Evolutionary conservation across 805 yeast species (phyloP).

Genomic region (Hanseniaspora guilliermondii): DNA sequence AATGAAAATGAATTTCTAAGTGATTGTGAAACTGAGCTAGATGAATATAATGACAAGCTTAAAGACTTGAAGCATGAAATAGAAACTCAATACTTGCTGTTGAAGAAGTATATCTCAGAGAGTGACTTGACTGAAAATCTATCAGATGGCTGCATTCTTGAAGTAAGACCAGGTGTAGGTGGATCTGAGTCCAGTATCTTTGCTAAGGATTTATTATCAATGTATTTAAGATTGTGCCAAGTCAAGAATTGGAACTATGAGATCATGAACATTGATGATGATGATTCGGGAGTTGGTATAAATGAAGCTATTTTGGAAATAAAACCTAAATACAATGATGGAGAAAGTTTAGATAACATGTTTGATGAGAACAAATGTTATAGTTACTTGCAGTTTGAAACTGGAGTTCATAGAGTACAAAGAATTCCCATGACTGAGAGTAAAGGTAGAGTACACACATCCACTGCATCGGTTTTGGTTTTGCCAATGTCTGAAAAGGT

Average conservation of each 20-base stretch:
- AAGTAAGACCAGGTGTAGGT: constrained; percentile 90
- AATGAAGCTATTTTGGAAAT: constrained; percentile 65
- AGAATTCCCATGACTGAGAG: constrained; percentile 86
- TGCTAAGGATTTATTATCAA: constrained; percentile 61
- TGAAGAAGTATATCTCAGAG: constrained; percentile 65
- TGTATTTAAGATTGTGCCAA: constrained; percentile 69
- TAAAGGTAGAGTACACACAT: constrained; percentile 88
- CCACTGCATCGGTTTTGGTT: constrained; percentile 91
- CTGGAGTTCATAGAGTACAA: constrained; percentile 94
- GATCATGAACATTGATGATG: constrained; percentile 43
- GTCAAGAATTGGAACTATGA: constrained; percentile 54
- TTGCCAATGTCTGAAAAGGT: constrained; percentile 55
- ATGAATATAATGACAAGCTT: constrained; percentile 35
- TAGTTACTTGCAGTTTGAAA: constrained; percentile 62
- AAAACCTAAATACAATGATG: background rate
- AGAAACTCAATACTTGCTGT: constrained; percentile 52
- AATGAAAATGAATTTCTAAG: constrained; percentile 26
- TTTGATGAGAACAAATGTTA: constrained; percentile 63
- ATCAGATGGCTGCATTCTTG: constrained; percentile 59
- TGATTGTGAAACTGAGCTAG: constrained; percentile 56
- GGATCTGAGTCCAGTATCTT: constrained; percentile 88
- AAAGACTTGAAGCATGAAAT: constrained; percentile 29
- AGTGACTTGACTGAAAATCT: constrained; percentile 2
- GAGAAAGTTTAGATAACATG: background rate
- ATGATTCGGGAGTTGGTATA: constrained; percentile 53